Evolutionary conservation across 2,329 filamentous ascomycete genomes (phyloP), one percentile per base, ranked within the genome.

Genomic region (Lachnum nothofagi): DNA sequence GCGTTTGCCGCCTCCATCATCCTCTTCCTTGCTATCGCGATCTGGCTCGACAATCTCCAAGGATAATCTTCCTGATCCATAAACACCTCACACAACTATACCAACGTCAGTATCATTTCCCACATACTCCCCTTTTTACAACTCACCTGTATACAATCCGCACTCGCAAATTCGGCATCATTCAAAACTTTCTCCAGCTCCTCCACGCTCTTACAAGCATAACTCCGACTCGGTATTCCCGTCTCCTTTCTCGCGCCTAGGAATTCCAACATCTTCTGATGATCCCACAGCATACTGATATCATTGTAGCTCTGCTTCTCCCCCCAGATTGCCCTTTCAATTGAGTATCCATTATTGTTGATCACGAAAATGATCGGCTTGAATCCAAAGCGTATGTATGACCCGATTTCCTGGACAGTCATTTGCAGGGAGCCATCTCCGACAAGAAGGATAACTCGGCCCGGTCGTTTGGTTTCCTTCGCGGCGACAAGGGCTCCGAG

Each of bases 341-440:
- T 78, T 0, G 78, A 79, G 55, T 82, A 82, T 0, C 78, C 78
- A 23, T 76, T 70, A 47, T 82, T 82, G 57, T 81, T 81, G 56
- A 82, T 72, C 7, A 82, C 59, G 51, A 82, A 72, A 17, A 75
- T 65, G 3, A 72, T 67, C 3, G 76, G 70, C 31, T 76, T 68
- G 19, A 79, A 67, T 3, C 71, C 68, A 46, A 76, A 69, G 14
- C 69, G 69, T 56, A 86, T 78, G 57, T 85, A 84, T 2, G 79
- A 83, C 9, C 77, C 76, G 3, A 87, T 67, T 54, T 85, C 82
- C 60, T 86, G 83, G 0, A 75, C 80, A 0, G 82, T 86, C 67
- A 86, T 77, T 54, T 84, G 77, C 50, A 86, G 74, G 53, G 79
- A 82, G 3, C 82, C 82, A 44, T 84, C 81, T 4, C 80, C 81